Evolutionary conservation across 2,329 filamentous ascomycete genomes (phyloP).

Genomic region (Cladosporium oxysporum): DNA sequence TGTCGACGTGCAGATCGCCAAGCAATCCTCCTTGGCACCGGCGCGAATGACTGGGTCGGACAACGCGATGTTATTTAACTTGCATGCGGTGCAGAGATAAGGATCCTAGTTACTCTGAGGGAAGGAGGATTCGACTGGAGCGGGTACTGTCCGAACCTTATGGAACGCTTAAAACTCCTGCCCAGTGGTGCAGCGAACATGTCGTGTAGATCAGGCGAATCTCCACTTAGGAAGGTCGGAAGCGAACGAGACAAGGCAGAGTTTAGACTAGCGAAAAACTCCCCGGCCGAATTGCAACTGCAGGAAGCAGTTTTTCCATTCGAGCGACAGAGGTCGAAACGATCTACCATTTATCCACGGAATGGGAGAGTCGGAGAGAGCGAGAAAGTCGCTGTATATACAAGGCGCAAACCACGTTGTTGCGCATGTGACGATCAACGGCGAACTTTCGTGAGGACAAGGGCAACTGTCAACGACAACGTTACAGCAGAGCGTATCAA

Average conservation of each 20-base stretch:
- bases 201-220: not conserved
- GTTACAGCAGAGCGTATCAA: not conserved
- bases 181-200: not conserved
- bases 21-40: not conserved
- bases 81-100: not conserved
- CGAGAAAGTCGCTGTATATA: not conserved
- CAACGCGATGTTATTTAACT: not conserved
- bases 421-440: not conserved
- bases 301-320: not conserved
- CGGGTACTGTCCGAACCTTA: slow-evolving; percentile 3
- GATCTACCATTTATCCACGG: not conserved
- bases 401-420: not conserved
- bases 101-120: not conserved
- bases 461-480: not conserved
- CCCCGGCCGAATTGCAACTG: not conserved
- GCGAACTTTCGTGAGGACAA: not conserved
- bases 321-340: not conserved
- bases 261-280: not conserved
- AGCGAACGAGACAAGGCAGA: not conserved
- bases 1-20: not conserved
- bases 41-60: not conserved
- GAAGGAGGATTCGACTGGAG: not conserved
- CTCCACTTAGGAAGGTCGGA: not conserved
- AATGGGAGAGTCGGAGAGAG: not conserved
- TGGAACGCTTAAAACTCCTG: slow-evolving; percentile 7